Conservation (phyloP, 495 filamentous ascomycete genomes). For the Penicillium lividum region DNA sequence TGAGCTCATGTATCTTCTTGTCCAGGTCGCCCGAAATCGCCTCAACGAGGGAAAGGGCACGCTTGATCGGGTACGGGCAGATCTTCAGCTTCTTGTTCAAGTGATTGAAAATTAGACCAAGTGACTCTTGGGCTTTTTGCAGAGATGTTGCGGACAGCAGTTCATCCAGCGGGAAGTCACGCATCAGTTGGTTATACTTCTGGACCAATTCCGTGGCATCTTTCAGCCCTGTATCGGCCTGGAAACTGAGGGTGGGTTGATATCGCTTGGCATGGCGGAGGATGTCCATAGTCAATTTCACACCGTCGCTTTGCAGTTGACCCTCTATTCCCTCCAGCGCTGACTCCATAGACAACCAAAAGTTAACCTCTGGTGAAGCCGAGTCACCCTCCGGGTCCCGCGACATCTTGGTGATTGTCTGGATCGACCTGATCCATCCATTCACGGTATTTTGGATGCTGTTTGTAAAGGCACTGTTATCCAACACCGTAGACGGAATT, state of each 20-base stretch:
- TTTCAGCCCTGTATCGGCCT: conserved; percentile 89
- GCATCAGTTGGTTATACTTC: conserved; percentile 98
- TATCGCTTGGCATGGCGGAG: conserved; percentile 94
- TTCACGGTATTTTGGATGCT: conserved; percentile 91
- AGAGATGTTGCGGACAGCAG: conserved; percentile 88
- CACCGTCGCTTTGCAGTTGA: conserved; percentile 84
- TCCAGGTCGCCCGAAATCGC: conserved; percentile 97
- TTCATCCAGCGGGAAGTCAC: conserved; percentile 95
- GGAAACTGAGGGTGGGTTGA: conserved; percentile 93
- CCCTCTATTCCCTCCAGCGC: conserved; percentile 86
- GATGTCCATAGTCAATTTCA: conserved; percentile 88
- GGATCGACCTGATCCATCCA: conserved; percentile 97
- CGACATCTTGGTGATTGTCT: conserved; percentile 92
- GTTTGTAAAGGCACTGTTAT: conserved; percentile 89
- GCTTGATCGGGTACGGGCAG: conserved; percentile 87
- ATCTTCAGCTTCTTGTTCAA: conserved; percentile 96
- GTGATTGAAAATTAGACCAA: conserved; percentile 84
- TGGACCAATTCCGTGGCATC: conserved; percentile 93
- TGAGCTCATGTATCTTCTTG: conserved; percentile 75
- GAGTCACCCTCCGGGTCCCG: conserved; percentile 85
- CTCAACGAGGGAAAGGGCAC: conserved; percentile 91
- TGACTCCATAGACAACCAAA: conserved; percentile 95
- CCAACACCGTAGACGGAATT: conserved; percentile 68
- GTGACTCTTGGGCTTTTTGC: conserved; percentile 85
- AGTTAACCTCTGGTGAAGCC: conserved; percentile 96